These are phyloP conservation scores for Fraxinus floribunda DNA, from an alignment of 305 asterid genomes.

Conservation along the genomic window DNA sequence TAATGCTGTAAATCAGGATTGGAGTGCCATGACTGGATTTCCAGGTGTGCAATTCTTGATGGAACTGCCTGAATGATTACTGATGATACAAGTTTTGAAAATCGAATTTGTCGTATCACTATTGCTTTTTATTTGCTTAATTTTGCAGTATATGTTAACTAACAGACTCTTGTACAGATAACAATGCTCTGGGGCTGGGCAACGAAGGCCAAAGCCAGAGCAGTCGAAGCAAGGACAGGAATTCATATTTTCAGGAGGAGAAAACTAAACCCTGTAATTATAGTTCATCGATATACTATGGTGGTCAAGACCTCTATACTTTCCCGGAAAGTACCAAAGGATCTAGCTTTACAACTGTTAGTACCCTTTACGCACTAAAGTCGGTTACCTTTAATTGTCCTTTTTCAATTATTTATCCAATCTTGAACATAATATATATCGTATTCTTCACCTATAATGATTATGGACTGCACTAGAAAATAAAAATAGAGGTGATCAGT, in stretches of 20 bases:
- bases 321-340: conserved; percentile 54
- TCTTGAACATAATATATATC: background rate
- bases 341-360: conserved; percentile 48
- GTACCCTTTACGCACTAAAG: conserved; percentile 22
- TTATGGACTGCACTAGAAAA: background rate
- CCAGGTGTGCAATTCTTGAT: conserved; percentile 37
- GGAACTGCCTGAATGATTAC: background rate
- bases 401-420: background rate
- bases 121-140: background rate
- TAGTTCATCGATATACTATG: conserved; percentile 85
- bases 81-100: background rate
- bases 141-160: background rate
- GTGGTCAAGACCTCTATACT: conserved; percentile 77
- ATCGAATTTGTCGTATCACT: background rate
- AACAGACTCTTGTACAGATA: conserved; percentile 25
- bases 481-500: background rate
- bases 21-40: conserved; percentile 43
- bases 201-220: conserved; percentile 35
- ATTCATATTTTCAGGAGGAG: conserved; percentile 48
- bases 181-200: conserved; percentile 15
- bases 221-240: conserved; percentile 29
- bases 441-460: background rate
- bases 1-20: conserved; percentile 38
- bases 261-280: conserved; percentile 59
- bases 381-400: background rate